phyloP scores from a whole-genome alignment of 441 rosid genomes.

The Adansonia grandidieri region DNA sequence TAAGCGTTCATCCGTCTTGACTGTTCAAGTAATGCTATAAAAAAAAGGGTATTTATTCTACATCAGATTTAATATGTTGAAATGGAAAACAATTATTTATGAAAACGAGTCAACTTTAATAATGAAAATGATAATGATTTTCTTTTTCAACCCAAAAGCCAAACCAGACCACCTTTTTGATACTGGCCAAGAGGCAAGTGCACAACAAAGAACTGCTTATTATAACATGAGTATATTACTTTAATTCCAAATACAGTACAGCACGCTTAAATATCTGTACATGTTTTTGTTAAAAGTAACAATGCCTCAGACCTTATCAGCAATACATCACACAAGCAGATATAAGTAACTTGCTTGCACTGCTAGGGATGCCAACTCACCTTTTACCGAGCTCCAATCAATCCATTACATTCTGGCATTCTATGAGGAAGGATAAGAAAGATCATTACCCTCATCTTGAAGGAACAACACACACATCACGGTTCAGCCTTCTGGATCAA shows the following conservation, averaged over 20 bases:
- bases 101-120: no score
- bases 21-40: no score
- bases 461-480: conserved; percentile 5
- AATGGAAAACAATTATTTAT: no score
- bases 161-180: no score
- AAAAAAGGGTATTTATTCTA: no score
- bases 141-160: no score
- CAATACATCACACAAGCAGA: conserved; percentile 46
- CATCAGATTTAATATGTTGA: no score
- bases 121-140: no score
- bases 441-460: conserved; percentile 12
- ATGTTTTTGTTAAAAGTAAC: conserved; percentile 23
- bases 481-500: conserved; percentile 37
- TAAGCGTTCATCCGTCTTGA: no score
- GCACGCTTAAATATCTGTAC: conserved; percentile 47
- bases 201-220: conserved; percentile 25
- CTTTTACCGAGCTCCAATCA: conserved; percentile 26
- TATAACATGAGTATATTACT: conserved; percentile 37
- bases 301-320: conserved; percentile 19
- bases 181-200: background rate
- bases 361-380: conserved; percentile 48
- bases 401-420: background rate
- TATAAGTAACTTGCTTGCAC: conserved; percentile 24
- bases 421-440: background rate
- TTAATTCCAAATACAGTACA: conserved; percentile 29